A percentile compares a stretch with the other conserved stretches of the same genome.
Conservation (phyloP, 371 early-diverging fungal species). For the Lichtheimia hyalospora region DNA sequence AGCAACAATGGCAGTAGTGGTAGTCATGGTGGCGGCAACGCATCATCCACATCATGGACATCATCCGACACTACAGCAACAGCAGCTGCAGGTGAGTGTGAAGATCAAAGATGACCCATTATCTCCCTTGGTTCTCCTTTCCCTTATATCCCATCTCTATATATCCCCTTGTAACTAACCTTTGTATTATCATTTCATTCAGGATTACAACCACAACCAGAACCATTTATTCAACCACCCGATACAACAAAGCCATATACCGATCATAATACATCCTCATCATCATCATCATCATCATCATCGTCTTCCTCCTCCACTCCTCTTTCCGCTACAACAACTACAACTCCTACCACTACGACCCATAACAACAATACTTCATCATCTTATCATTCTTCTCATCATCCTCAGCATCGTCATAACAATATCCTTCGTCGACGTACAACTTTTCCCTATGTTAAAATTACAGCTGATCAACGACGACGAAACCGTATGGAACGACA, state of each 20-base stretch:
- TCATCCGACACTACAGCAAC: no score
- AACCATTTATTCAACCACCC: no score
- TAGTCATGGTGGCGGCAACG: neutral
- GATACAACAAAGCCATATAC: neutral
- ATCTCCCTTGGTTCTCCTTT: neutral
- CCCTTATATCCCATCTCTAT: constrained; percentile 9
- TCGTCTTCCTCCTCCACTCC: no score
- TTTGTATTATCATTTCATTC: neutral
- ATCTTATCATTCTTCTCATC: constrained; percentile 10
- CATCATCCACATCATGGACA: no score
- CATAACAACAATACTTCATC: neutral
- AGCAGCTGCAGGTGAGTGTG: neutral
- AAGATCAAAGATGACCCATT: neutral
- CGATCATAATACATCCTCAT: neutral
- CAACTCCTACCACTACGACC: neutral
- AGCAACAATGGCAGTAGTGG: neutral
- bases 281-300: no score
- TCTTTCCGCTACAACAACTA: neutral
- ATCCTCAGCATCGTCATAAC: neutral
- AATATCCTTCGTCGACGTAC: constrained; percentile 21
- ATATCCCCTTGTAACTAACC: neutral
- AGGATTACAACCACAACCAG: constrained; percentile 7
- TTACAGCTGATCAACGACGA: constrained; percentile 32
- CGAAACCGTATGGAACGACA: constrained; percentile 29
- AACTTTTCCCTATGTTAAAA: constrained; percentile 43